Evolutionary conservation across 345 rosid species (phyloP).

Genomic region (Bruguiera gymnorhiza): DNA sequence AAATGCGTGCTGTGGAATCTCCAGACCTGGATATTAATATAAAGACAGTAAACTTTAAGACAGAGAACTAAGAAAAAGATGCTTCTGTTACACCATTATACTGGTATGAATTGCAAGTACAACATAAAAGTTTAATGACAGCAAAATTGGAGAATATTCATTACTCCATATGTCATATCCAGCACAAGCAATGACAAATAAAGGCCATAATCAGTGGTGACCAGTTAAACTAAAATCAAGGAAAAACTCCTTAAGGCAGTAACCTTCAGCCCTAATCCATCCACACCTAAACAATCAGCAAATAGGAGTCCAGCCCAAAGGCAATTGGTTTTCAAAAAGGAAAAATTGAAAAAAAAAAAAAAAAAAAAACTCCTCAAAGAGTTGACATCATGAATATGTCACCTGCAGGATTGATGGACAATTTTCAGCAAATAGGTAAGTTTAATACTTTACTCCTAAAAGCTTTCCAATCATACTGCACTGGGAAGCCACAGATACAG

Average conservation of each 20-base stretch:
- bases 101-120: too few relatives aligned
- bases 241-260: too few relatives aligned
- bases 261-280: too few relatives aligned
- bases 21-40: slow-evolving; percentile 61
- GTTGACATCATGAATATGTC: not conserved
- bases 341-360: not conserved
- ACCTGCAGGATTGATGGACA: not conserved
- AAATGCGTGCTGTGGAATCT: slow-evolving; percentile 96
- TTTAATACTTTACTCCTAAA: not conserved
- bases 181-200: too few relatives aligned
- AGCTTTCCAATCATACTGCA: not conserved
- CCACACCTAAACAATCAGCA: too few relatives aligned
- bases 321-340: not conserved
- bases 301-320: too few relatives aligned
- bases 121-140: too few relatives aligned
- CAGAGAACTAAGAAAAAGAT: not conserved
- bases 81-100: not conserved
- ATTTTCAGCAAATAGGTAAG: not conserved
- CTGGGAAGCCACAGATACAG: not conserved
- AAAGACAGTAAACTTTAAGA: slow-evolving; percentile 8
- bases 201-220: too few relatives aligned
- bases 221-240: too few relatives aligned
- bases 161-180: too few relatives aligned
- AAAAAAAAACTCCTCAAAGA: not conserved
- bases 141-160: too few relatives aligned